These are phyloP conservation scores for Boletus pseudopeckii DNA, from an alignment of 768 basidiomycete genomes.

Conservation along the genomic window DNA sequence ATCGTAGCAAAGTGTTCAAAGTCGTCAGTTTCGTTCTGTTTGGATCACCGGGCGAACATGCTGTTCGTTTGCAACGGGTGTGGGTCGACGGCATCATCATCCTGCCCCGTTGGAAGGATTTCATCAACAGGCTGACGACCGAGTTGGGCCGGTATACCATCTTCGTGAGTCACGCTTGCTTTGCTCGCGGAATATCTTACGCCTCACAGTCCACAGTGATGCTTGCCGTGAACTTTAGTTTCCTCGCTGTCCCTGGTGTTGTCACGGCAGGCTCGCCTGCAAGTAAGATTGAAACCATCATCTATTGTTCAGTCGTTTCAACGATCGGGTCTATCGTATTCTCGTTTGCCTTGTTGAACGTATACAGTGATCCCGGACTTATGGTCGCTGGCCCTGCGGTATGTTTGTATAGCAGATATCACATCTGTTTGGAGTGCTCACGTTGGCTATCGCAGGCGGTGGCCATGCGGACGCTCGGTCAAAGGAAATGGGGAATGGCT, in stretches of 20 bases:
- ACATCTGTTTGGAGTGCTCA: neutral
- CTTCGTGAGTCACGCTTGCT: slow-evolving; percentile 1
- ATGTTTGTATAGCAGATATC: neutral
- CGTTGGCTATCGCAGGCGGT: neutral
- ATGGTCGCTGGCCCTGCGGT: slow-evolving; percentile 5
- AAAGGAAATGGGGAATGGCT: neutral
- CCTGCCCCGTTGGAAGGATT: slow-evolving; percentile 9
- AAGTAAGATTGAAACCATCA: neutral
- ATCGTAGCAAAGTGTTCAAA: neutral
- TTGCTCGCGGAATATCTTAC: neutral
- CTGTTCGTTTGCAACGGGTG: slow-evolving; percentile 8
- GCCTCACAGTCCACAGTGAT: slow-evolving; percentile 13
- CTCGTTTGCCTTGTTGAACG: slow-evolving; percentile 10
- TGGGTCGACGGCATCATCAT: slow-evolving; percentile 9
- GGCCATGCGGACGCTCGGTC: neutral
- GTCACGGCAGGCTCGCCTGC: neutral
- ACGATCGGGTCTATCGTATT: slow-evolving; percentile 15
- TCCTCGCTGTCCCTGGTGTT: slow-evolving; percentile 15
- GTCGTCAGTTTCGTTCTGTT: neutral
- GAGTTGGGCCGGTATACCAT: slow-evolving; percentile 12
- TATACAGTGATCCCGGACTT: slow-evolving; percentile 9
- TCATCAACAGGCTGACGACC: slow-evolving; percentile 2
- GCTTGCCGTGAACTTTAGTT: slow-evolving; percentile 16
- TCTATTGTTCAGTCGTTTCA: slow-evolving; percentile 15
- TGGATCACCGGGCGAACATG: slow-evolving; percentile 4